A percentile compares a stretch with the other conserved stretches of the same genome.
Conservation (phyloP, 306 rosid species). For the Prunus padus region DNA sequence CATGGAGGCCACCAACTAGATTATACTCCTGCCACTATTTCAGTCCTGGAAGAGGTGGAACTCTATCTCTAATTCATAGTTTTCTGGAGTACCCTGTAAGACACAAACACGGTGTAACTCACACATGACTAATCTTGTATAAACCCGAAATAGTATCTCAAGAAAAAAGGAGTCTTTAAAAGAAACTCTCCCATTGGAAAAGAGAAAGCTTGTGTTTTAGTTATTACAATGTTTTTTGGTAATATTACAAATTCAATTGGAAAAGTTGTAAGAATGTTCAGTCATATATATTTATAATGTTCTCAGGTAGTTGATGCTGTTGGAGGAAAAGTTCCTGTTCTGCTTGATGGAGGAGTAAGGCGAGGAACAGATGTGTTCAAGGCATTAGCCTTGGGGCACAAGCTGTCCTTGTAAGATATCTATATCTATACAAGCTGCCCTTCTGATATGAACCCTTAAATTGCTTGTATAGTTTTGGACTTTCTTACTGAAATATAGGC, state of each 20-base stretch:
- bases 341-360: constrained; percentile 65
- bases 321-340: constrained; percentile 53
- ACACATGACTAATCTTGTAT: not conserved
- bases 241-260: not conserved
- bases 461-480: not conserved
- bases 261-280: not conserved
- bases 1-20: constrained; percentile 49
- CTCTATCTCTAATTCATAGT: not conserved
- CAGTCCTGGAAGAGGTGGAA: constrained; percentile 44
- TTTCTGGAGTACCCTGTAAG: not conserved
- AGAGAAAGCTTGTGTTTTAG: too few relatives aligned
- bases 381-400: constrained; percentile 78
- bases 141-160: not conserved
- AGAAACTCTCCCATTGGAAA: not conserved
- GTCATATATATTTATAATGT: not conserved
- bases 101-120: not conserved
- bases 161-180: not conserved
- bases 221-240: not conserved
- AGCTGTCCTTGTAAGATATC: constrained; percentile 57
- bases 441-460: not conserved
- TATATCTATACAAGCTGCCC: not conserved
- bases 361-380: constrained; percentile 69
- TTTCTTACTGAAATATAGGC: not conserved
- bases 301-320: constrained; percentile 55
- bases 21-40: constrained; percentile 39